Base-by-base conservation (phyloP, 352 stramenopile species). In the Globisporangium parvum region DNA sequence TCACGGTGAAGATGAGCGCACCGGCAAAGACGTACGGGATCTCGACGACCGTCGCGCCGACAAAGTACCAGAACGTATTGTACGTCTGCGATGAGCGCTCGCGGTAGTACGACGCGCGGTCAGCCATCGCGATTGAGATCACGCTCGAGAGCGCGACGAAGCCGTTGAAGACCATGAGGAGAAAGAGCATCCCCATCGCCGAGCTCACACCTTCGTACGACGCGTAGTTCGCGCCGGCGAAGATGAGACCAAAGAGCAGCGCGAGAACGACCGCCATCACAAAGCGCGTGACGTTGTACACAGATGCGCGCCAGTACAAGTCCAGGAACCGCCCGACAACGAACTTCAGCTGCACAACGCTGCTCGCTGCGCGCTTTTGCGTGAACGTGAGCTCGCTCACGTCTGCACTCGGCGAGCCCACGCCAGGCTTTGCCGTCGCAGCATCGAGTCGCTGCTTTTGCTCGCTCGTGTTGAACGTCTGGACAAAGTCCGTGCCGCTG, bases 71-170 rank as follows among this genome's bases (percentile, higher is more conserved):
- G 21, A 73, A 57, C 33, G 71, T 61, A 35, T 81, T 75, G 57
- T 97, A 98, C 51, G 93, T 96, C 51, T 88, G 62, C 9, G 85
- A 83, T n/a, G 82, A 77, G 31, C 91, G 85, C 62, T 97, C 88
- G 2, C 87, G 68, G 71, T 97, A 97, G 57, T 87, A 98, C 0
- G 88, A 83, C 8, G 79, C 83, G 41, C 91, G 75, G 12, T 44
- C 39, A 4, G 15, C 15, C 15, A 44, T 44, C 3, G 39, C 14
- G 39, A 44, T 44, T 3, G 39, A 44, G 39, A n/a, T 44, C 39
- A 44, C 39, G 39, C 39, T 44, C 14, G 39, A n/a, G 39, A 44
- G 18, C 39, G 39, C 39, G 15, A 44, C 39, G 39, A 44, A 44
- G 39, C 39, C 39, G 14, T 44, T 44, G 39, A 44, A 44, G 11